Conservation (phyloP, 805 yeast genomes). For the Candida vartiovaarae region DNA sequence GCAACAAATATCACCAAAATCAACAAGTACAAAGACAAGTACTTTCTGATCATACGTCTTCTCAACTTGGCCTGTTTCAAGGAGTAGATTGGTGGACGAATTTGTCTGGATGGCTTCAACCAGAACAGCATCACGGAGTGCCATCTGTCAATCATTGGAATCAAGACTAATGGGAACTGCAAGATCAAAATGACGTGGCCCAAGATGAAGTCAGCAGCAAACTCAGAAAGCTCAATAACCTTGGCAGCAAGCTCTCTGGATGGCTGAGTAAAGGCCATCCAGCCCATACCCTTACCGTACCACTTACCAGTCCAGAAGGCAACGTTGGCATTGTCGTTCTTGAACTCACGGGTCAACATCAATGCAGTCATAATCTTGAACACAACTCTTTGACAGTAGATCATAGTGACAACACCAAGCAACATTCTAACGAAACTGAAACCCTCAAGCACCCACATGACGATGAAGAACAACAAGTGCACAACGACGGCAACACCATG, state of each 20-base stretch:
- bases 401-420: slow-evolving; percentile 76
- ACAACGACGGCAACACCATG: slow-evolving; percentile 91
- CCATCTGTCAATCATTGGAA: slow-evolving; percentile 93
- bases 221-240: slow-evolving; percentile 88
- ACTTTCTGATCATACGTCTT: slow-evolving; percentile 95
- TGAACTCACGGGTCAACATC: slow-evolving; percentile 89
- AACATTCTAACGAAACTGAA: slow-evolving; percentile 84
- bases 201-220: slow-evolving; percentile 92
- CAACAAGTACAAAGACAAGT: slow-evolving; percentile 71
- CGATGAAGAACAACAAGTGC: slow-evolving; percentile 82
- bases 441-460: slow-evolving; percentile 96
- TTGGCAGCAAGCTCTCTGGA: slow-evolving; percentile 92
- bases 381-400: slow-evolving; percentile 80
- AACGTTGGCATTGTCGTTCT: slow-evolving; percentile 89
- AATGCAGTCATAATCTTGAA: slow-evolving; percentile 77
- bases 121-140: slow-evolving; percentile 98
- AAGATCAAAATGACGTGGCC: slow-evolving; percentile 85
- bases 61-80: slow-evolving; percentile 93
- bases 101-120: slow-evolving; percentile 95
- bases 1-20: slow-evolving; percentile 65
- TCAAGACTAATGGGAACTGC: slow-evolving; percentile 78
- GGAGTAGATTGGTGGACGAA: slow-evolving; percentile 96
- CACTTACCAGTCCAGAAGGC: slow-evolving; percentile 99
- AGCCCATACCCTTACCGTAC: slow-evolving; percentile 92
- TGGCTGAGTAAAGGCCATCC: slow-evolving; percentile 94